Percentiles rank a stretch among this genome's conserved stretches.
Evolutionary conservation across 257 asterid species (phyloP).

Genomic region (Solanum arcanum): DNA sequence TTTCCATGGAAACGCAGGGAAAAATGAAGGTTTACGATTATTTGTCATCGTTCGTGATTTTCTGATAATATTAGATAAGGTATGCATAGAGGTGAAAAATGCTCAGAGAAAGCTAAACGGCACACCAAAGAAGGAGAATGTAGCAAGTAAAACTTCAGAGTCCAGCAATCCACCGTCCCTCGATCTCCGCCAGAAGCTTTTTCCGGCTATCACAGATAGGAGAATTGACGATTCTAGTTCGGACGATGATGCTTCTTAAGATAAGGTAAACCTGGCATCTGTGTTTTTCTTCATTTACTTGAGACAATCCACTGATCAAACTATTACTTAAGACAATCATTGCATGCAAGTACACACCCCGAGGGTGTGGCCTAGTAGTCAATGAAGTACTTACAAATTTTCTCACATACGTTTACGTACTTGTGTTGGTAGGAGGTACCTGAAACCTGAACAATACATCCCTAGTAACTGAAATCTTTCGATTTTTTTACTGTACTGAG

Average conservation of each 20-base stretch:
- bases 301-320: not conserved
- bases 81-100: conserved; percentile 58
- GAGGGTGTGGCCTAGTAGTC: not conserved
- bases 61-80: conserved; percentile 58
- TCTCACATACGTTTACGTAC: not conserved
- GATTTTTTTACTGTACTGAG: not conserved
- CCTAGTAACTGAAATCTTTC: not conserved
- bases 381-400: not conserved
- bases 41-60: conserved; percentile 68
- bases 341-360: not conserved
- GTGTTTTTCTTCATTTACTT: not conserved
- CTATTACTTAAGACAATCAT: not conserved
- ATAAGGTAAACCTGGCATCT: not conserved
- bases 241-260: conserved; percentile 38
- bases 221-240: conserved; percentile 54
- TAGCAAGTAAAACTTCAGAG: conserved; percentile 10
- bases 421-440: not conserved
- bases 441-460: not conserved
- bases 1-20: conserved; percentile 78
- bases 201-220: conserved; percentile 48
- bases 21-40: conserved; percentile 79
- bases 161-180: conserved; percentile 7
- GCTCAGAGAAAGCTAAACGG: conserved; percentile 14
- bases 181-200: conserved; percentile 36
- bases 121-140: conserved; percentile 19